Base-by-base conservation (phyloP, 495 filamentous ascomycete genomes). In the Hypoxylon subgilvum region DNA sequence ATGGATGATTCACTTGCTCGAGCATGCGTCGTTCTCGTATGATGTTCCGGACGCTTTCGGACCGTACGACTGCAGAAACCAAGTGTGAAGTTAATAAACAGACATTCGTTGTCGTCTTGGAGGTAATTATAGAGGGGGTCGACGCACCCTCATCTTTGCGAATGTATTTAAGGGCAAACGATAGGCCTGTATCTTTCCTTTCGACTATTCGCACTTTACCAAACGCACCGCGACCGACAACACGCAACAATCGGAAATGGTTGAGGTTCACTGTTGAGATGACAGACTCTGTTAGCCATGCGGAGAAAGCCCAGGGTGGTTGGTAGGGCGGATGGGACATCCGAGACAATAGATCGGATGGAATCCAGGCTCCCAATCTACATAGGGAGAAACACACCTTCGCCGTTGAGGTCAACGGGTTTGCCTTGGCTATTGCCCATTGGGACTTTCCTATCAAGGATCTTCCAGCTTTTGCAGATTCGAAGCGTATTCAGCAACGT, bases 171-270 rank as follows among this genome's bases (percentile, higher is more conserved):
- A 98, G 79, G 3, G 94, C 94, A 70, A 98, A 98, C 6, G 92
- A 92, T 69, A 86, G 43, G 38, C 86, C 87, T 1, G 93, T 95
- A 70, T 98, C 94, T 72, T 97, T 98, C 58, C 92, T 83, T 78
- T 98, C 94, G 64, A 98, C 94, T 64, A 98, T 98, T 53, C 94
- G 88, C 54, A 98, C 94, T 72, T 98, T 98, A 57, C 94, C 94
- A 74, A 98, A 98, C 14, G 94, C 95, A 67, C 94, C 94, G 70
- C 96, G 96, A 41, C 94, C 94, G 49, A 98, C 94, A 55, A 98
- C 94, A 66, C 94, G 86, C 27, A 97, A 80, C 19, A 98, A 83
- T 63, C 92, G 88, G 70, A 98, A 98, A 71, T 98, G 95, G 66
- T 97, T 96, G 63, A 98, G 86, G 74, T 96, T 97, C 63, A 96